These are phyloP conservation scores for Dipsacomyces acuminosporus DNA, from an alignment of 371 early-diverging fungal genomes.

Conservation along the genomic window DNA sequence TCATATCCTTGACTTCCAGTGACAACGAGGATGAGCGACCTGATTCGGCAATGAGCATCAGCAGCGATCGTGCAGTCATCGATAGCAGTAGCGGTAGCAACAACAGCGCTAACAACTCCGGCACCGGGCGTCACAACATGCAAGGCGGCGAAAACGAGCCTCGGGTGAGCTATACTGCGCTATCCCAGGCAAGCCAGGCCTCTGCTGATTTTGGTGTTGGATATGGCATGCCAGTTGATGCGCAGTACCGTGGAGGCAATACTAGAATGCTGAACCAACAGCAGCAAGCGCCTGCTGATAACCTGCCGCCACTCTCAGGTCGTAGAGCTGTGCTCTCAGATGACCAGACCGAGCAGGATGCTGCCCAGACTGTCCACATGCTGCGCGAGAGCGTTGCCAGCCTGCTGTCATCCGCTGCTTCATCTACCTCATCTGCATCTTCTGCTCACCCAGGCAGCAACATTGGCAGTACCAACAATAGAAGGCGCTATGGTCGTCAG, in stretches of 20 bases:
- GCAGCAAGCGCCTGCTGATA: too few species aligned
- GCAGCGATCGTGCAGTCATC: too few species aligned
- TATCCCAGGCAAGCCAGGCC: background rate
- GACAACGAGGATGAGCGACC: constrained; percentile 31
- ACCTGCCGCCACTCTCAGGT: too few species aligned
- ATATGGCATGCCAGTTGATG: constrained; percentile 8
- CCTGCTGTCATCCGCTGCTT: constrained; percentile 25
- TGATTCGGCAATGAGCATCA: constrained; percentile 13
- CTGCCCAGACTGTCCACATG: constrained; percentile 24
- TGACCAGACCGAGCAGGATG: constrained; percentile 4
- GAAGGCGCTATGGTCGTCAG: constrained; percentile 1
- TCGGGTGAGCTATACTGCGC: too few species aligned
- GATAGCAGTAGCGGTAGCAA: too few species aligned
- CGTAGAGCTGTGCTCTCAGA: background rate
- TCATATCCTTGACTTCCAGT: constrained; percentile 41
- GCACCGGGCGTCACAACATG: background rate
- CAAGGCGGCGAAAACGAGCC: background rate
- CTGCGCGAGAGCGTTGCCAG: constrained; percentile 42
- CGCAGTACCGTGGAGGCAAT: constrained; percentile 14
- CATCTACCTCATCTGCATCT: constrained; percentile 16
- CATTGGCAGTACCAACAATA: constrained; percentile 1
- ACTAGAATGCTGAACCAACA: too few species aligned
- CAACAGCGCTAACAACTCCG: background rate
- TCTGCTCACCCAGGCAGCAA: constrained; percentile 13
- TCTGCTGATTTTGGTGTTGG: background rate